Conservation (phyloP, 2,329 filamentous ascomycete species). For the Penicillium glabrum region DNA sequence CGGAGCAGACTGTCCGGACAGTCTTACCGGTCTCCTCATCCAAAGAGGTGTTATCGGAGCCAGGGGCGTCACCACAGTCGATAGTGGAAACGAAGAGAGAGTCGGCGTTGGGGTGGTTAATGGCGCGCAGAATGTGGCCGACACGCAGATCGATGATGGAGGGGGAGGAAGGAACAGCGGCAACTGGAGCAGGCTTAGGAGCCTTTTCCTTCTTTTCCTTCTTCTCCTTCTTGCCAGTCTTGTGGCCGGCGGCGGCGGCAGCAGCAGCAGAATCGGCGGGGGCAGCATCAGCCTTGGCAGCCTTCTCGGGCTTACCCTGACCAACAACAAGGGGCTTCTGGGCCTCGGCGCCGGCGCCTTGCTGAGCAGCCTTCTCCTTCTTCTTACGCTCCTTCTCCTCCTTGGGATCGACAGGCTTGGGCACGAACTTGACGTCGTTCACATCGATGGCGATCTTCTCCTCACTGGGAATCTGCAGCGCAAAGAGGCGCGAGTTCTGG, state of each 20-base stretch:
- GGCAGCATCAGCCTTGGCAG: conserved; percentile 50
- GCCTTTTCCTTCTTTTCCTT: conserved; percentile 93
- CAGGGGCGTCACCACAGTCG: conserved; percentile 83
- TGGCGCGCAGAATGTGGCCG: conserved; percentile 93
- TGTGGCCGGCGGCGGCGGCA: conserved; percentile 43
- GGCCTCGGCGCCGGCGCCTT: conserved; percentile 11
- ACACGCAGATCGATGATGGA: conserved; percentile 91
- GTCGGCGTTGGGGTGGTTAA: conserved; percentile 95
- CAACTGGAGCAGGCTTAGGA: conserved; percentile 68
- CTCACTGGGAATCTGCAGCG: conserved; percentile 65
- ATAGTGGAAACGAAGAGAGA: conserved; percentile 95
- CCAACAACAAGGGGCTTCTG: conserved; percentile 40
- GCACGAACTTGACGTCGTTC: conserved; percentile 79
- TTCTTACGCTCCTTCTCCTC: conserved; percentile 95
- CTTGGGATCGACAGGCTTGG: conserved; percentile 86
- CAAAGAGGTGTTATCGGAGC: conserved; percentile 76
- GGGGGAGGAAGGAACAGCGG: conserved; percentile 76
- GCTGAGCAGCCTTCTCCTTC: conserved; percentile 74
- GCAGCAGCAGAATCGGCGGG: conserved; percentile 39
- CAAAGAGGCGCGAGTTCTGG: conserved; percentile 76
- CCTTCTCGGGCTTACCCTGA: conserved; percentile 34
- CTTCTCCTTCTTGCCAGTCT: conserved; percentile 61
- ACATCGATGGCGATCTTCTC: conserved; percentile 79
- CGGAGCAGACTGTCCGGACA: conserved; percentile 94
- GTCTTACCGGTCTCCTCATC: conserved; percentile 85